Evolutionary conservation across 164 flowering plant species (phyloP).

Genomic region (Nymphaea thermarum): DNA sequence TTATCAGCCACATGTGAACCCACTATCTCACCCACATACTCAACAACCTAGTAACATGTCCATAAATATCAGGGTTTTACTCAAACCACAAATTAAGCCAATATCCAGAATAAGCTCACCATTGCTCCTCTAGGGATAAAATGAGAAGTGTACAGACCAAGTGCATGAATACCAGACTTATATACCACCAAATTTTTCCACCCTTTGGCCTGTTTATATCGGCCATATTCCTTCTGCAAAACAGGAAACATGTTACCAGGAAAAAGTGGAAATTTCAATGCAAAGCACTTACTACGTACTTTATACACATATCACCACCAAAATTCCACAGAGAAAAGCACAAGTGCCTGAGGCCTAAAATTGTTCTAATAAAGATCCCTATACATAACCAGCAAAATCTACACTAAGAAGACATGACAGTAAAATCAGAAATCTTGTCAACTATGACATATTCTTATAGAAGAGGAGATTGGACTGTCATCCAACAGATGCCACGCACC

Average conservation of each 20-base stretch:
- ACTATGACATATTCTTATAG: too few relatives aligned
- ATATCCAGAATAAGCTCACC: constrained; percentile 17
- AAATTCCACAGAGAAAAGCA: too few relatives aligned
- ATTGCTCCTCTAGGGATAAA: constrained; percentile 58
- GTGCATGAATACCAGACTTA: constrained; percentile 73
- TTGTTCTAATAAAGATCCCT: too few relatives aligned
- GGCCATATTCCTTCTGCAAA: constrained; percentile 61
- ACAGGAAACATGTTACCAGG: neutral
- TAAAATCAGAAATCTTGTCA: too few relatives aligned
- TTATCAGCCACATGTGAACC: constrained; percentile 63
- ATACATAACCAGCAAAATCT: too few relatives aligned
- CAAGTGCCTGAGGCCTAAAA: too few relatives aligned
- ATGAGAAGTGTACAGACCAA: constrained; percentile 69
- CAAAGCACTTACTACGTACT: too few relatives aligned
- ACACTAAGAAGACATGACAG: too few relatives aligned
- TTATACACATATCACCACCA: too few relatives aligned
- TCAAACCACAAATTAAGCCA: neutral
- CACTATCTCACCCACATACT: constrained; percentile 72
- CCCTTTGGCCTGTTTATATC: constrained; percentile 52
- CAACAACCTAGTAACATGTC: constrained; percentile 43
- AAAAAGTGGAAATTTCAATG: neutral
- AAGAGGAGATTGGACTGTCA: too few relatives aligned
- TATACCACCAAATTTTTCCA: constrained; percentile 67
- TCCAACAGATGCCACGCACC: too few relatives aligned
- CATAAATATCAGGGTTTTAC: neutral